phyloP scores from a whole-genome alignment of 1,139 yeast species.

The Zhuliangozyma parablackwelliae region DNA sequence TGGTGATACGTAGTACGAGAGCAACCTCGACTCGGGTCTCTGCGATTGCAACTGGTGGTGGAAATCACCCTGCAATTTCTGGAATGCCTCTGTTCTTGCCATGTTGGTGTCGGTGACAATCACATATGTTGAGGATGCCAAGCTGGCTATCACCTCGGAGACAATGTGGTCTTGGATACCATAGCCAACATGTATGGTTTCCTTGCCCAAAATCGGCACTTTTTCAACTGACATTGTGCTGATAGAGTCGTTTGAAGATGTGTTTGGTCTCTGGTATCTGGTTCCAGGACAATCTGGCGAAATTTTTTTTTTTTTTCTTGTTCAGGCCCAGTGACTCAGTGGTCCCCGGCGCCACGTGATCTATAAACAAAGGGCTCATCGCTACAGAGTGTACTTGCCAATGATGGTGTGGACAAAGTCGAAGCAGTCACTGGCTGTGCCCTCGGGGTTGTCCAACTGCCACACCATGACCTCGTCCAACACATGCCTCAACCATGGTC shows the following conservation, averaged over 20 bases:
- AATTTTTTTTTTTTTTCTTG: too few relatives aligned
- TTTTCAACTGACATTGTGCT: constrained; percentile 40
- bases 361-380: too few relatives aligned
- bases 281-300: neutral
- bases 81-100: constrained; percentile 61
- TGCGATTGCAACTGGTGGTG: constrained; percentile 20
- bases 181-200: constrained; percentile 88
- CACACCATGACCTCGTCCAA: constrained; percentile 56
- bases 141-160: constrained; percentile 53
- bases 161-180: constrained; percentile 75
- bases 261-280: too few relatives aligned
- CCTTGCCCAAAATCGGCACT: constrained; percentile 74
- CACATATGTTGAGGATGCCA: constrained; percentile 87
- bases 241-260: too few relatives aligned
- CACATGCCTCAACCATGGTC: constrained; percentile 73
- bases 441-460: constrained; percentile 71
- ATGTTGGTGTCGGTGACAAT: constrained; percentile 84
- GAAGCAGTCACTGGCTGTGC: constrained; percentile 50
- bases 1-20: constrained; percentile 77
- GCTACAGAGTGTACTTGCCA: constrained; percentile 2
- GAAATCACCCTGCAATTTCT: constrained; percentile 32
- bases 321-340: too few relatives aligned
- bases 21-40: constrained; percentile 54
- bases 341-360: too few relatives aligned
- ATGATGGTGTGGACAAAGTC: constrained; percentile 32